Evolutionary conservation across 306 rosid species (phyloP), one percentile per base, ranked within the genome.

Genomic region (Malus asiatica): DNA sequence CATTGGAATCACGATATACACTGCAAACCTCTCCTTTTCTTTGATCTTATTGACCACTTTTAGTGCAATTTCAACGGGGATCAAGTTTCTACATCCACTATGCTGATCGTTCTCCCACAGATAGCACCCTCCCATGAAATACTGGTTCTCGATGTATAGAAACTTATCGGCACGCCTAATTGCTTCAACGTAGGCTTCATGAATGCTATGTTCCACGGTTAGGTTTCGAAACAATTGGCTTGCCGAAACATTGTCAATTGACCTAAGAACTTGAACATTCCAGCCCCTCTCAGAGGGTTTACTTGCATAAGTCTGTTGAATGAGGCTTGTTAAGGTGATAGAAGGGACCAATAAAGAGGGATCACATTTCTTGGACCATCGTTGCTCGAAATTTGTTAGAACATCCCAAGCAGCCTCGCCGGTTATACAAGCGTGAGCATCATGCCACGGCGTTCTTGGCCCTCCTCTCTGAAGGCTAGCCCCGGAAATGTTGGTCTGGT

Each of bases 381-480:
- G 82, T 84, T 95, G 99, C 82, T 95, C 97, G 52, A 90, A 95
- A 72, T 95, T 95, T 18, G 96, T 85, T 71, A 95, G 76, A 3
- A 95, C 83, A 75, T 95, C 99, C 96, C 96, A 87, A 65, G 97
- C 97, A 19, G 96, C 97, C 55, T 86, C 93, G 23, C 99, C 99
- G 0, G 80, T 86, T 38, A 95, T 79, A 79, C 99, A 84, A 74
- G 99, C 96, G 82, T 95, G 99, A 58, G 89, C 91, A 87, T 95
- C 99, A 72, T 95, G 97, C 99, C 99, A 95, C 35, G 97, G 97
- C 77, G 86, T 84, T 78, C 99, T 89, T 46, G 99, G 99, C 83
- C 99, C 99, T 32, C 99, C 99, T 83, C 79, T 86, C 14, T 84
- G 81, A 61, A 88, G 77, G 83, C 89, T 88, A 57, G 97, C 92